Base-by-base conservation (phyloP, 2,329 filamentous ascomycete genomes). In the Calonectria pseudoturangicola region DNA sequence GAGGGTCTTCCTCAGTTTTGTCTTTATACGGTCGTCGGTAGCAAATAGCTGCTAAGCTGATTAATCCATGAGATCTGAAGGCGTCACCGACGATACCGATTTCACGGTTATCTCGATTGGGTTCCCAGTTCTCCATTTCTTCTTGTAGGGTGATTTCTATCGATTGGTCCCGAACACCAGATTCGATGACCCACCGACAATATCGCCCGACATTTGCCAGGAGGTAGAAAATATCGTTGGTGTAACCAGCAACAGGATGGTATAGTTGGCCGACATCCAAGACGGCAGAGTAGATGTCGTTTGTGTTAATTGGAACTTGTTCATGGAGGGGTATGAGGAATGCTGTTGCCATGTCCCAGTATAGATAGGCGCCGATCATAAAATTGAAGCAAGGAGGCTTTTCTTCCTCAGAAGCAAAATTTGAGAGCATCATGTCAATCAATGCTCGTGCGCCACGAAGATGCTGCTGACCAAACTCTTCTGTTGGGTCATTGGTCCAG, bases 341-440 rank as follows among this genome's bases (percentile, higher is more conserved):
- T 2, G 69, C 33, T 13, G 13, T 36, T 4, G 63, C 33, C 45
- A 63, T 63, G n/a, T 71, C 69, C 69, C 64, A 71, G n/a, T 68
- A 68, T 1, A 71, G 16, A 39, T 71, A 71, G 10, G 64, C 33
- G 2, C 64, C 69, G 25, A 71, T 12, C 15, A 66, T 47, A 21
- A 66, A 71, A 16, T n/a, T 48, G 18, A 63, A 50, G 30, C 8
- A 43, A 2, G 56, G 41, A 12, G 36, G 54, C 2, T 28, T 28
- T 15, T 12, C 30, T 10, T 28, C 27, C 15, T 25, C n/a, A 7
- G 18, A n/a, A 27, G 63, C 27, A 9, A 21, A 13, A 5, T 30
- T 27, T 15, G 56, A 18, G 3, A 64, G 48, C 3, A 54, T 33
- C 16, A 51, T 36, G n/a, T 71, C 47, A 0, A 68, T 33, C 4